Evolutionary conservation across 2,329 filamentous ascomycete species (phyloP), one percentile per base, ranked within the genome.

Genomic region (Ophiostoma himal-ulmi): DNA sequence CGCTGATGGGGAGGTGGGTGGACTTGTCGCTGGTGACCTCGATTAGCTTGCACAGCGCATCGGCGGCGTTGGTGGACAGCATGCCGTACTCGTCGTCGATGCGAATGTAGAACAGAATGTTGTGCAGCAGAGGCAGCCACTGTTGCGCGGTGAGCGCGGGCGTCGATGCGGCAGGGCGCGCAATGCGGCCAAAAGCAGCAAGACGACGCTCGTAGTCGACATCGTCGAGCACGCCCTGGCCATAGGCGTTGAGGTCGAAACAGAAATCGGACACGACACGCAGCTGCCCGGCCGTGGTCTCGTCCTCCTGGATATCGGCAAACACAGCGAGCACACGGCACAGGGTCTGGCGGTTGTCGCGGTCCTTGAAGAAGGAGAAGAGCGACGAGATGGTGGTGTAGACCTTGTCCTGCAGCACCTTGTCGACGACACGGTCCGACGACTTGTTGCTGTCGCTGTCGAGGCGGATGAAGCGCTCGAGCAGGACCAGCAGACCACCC

Each of bases 321-420:
- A 97, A 88, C 22, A 90, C 89, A 17, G 84, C 79, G 8, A 98
- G 81, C 3, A 96, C 90, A 64, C 88, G 84, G 20, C 91, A 91
- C 37, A 98, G 81, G 0, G 92, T 84, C 73, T 89, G 84, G 70
- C 95, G 86, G 76, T 93, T 96, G 62, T 87, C 82, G 62, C 89
- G 86, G 78, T 98, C 94, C 75, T 89, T 92, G 82, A 98, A 94
- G 77, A 94, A 97, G 70, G 92, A 91, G 77, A 97, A 98, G 44
- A 98, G 85, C 0, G 91, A 89, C 4, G 91, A 90, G 11, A 95
- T 80, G 0, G 92, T 92, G 65, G 87, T 83, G 77, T 91, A 96
- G 0, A 96, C 86, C 48, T 86, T 84, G 64, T 84, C 81, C 67
- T 87, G 87, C 20, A 94, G 80, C 34, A 84, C 83, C 6, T 79